Evolutionary conservation across 2,329 filamentous ascomycete species (phyloP).

Genomic region (Sporothrix inflata): DNA sequence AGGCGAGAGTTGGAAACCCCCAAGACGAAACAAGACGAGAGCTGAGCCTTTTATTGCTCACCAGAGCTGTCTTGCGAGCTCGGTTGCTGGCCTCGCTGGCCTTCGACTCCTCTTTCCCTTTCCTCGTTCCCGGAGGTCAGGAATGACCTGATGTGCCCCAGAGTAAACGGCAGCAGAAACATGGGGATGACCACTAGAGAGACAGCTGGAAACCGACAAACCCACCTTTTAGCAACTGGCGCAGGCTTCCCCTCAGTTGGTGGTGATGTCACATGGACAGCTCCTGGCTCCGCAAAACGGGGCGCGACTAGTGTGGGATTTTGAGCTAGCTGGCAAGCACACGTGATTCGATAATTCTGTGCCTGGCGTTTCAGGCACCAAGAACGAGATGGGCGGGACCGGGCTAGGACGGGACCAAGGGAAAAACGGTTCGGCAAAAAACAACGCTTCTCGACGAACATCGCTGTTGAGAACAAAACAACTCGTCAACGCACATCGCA

Average conservation of each 20-base stretch:
- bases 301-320: not conserved
- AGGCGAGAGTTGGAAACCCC: not conserved
- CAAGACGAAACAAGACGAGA: not conserved
- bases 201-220: not conserved
- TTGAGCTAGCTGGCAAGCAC: not conserved
- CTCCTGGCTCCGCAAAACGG: conserved; percentile 13
- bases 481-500: conserved; percentile 8
- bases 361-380: conserved; percentile 28
- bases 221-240: conserved; percentile 8
- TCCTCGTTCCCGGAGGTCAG: not conserved
- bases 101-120: not conserved
- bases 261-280: conserved; percentile 32
- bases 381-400: conserved; percentile 1
- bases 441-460: conserved; percentile 25
- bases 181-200: not conserved
- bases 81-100: not conserved
- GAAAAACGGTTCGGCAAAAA: conserved; percentile 27
- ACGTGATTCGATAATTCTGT: not conserved
- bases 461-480: conserved; percentile 22
- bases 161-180: not conserved
- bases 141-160: conserved; percentile 19
- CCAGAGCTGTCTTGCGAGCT: not conserved
- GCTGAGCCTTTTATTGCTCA: conserved; percentile 6
- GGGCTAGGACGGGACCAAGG: conserved; percentile 29
- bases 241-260: conserved; percentile 5